These are phyloP conservation scores for Tilletia walkeri DNA, from an alignment of 1,284 basidiomycete genomes.

Conservation along the genomic window DNA sequence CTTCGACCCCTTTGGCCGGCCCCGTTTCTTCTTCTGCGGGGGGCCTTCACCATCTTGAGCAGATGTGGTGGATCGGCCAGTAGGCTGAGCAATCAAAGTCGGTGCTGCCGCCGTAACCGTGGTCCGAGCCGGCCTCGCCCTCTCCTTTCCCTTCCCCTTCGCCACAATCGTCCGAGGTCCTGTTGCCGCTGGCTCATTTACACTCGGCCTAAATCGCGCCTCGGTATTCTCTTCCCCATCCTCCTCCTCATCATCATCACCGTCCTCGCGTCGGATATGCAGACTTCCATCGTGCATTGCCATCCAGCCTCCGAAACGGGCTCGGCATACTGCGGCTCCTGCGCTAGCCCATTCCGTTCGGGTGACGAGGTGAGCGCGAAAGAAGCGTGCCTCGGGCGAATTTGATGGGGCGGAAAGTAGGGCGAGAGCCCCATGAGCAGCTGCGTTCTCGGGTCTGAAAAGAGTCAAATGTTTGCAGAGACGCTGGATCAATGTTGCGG, in stretches of 20 bases:
- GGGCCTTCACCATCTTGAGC: neutral
- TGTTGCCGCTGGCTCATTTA: neutral
- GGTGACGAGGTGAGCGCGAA: constrained; percentile 4
- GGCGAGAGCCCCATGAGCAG: neutral
- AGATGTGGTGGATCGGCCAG: neutral
- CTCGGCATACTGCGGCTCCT: constrained; percentile 2
- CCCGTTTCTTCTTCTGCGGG: neutral
- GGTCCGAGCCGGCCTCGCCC: neutral
- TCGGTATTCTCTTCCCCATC: neutral
- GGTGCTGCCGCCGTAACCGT: no score
- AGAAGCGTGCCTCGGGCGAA: constrained; percentile 1
- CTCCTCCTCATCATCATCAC: constrained; percentile 5
- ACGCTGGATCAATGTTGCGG: no score
- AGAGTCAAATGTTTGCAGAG: no score
- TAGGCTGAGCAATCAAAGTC: neutral
- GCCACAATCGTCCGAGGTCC: no score
- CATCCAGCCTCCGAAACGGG: constrained; percentile 15
- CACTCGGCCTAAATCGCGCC: neutral
- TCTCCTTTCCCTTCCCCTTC: no score
- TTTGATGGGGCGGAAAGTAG: neutral
- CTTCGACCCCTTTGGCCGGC: neutral
- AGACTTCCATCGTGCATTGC: constrained; percentile 8
- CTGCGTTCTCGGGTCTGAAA: neutral
- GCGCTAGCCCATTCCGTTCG: constrained; percentile 10
- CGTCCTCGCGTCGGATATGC: neutral